Evolutionary conservation across 768 basidiomycete species (phyloP).

Genomic region (Crassisporium funariophilum): DNA sequence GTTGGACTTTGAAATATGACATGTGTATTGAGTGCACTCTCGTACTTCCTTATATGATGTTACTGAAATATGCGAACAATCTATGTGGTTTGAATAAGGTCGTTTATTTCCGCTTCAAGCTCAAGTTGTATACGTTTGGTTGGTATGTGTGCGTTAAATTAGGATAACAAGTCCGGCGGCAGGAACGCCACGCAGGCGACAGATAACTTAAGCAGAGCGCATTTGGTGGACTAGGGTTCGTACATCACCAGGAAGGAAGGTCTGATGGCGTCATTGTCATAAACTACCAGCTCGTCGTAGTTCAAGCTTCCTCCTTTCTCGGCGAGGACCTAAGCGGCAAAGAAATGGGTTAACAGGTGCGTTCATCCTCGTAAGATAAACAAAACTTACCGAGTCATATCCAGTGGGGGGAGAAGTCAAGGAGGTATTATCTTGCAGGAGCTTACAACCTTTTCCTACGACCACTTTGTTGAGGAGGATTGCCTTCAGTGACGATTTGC

Average conservation of each 20-base stretch:
- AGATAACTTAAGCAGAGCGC: background rate
- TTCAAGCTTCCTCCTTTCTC: slow-evolving; percentile 69
- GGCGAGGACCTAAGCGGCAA: slow-evolving; percentile 55
- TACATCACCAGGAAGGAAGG: slow-evolving; percentile 75
- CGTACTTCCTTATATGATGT: background rate
- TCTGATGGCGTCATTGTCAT: slow-evolving; percentile 69
- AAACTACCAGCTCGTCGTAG: slow-evolving; percentile 73
- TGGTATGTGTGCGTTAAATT: background rate
- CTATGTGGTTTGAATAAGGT: background rate
- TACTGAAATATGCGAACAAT: background rate
- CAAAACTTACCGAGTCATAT: slow-evolving; percentile 62
- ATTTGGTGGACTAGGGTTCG: slow-evolving; percentile 52
- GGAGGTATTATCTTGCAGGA: slow-evolving; percentile 56
- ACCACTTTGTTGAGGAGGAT: slow-evolving; percentile 77
- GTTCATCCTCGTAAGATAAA: background rate
- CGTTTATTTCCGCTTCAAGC: too few relatives aligned
- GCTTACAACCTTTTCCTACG: slow-evolving; percentile 69
- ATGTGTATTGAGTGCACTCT: too few relatives aligned
- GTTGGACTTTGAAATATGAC: background rate
- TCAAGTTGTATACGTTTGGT: background rate
- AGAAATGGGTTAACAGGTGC: background rate
- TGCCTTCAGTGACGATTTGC: slow-evolving; percentile 56
- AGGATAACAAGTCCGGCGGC: background rate
- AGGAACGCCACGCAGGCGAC: background rate
- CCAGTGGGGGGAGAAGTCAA: slow-evolving; percentile 62